Conservation (phyloP, 257 asterid genomes). For the Nicotiana knightiana region DNA sequence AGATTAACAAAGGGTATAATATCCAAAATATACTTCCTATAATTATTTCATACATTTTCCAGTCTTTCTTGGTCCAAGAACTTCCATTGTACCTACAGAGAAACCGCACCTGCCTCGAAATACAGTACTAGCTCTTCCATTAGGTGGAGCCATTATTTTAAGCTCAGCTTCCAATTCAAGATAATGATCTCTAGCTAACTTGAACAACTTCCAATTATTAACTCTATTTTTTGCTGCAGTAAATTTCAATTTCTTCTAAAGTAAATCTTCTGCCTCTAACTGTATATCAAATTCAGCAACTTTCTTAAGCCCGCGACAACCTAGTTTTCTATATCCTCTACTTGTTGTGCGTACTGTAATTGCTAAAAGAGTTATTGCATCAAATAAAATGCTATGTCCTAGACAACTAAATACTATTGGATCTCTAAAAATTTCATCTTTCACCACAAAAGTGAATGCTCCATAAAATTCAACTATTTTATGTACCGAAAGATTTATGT, state of each 20-base stretch:
- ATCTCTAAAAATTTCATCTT: constrained; percentile 57
- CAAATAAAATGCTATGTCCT: constrained; percentile 58
- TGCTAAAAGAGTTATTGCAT: constrained; percentile 51
- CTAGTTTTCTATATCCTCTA: constrained; percentile 35
- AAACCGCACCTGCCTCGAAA: constrained; percentile 55
- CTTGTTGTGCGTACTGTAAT: constrained; percentile 40
- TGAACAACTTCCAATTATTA: not conserved
- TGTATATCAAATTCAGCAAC: constrained; percentile 58
- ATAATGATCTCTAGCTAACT: constrained; percentile 35
- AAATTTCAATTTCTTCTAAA: constrained; percentile 24
- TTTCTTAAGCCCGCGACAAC: constrained; percentile 38
- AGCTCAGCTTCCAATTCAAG: constrained; percentile 49
- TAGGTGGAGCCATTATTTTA: constrained; percentile 55
- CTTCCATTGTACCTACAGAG: constrained; percentile 50
- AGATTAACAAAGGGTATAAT: not conserved
- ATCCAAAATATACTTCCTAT: not conserved
- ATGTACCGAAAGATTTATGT: constrained; percentile 27
- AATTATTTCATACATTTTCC: constrained; percentile 43
- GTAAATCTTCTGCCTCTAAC: constrained; percentile 47
- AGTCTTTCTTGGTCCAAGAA: constrained; percentile 44
- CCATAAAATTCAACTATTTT: constrained; percentile 36
- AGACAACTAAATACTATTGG: constrained; percentile 75
- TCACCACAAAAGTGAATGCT: constrained; percentile 45
- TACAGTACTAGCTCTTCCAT: constrained; percentile 45
- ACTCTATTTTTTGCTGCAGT: constrained; percentile 10